Percentiles rank a stretch among this genome's conserved stretches.
Conservation (phyloP, 2,329 filamentous ascomycete species). For the Talaromyces marneffei region DNA sequence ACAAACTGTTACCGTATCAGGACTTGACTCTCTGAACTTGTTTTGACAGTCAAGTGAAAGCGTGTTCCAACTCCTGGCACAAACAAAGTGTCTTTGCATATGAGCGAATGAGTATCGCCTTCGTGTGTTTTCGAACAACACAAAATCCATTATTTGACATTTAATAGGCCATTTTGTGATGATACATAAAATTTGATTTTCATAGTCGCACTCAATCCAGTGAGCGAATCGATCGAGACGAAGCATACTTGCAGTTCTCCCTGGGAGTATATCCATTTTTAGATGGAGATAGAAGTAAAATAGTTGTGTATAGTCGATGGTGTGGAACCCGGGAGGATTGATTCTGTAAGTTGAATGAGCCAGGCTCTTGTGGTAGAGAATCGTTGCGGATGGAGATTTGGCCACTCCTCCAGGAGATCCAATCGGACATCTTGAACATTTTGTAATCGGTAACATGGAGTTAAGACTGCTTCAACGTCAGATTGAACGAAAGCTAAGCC, state of each 20-base stretch:
- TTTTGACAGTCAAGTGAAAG: neutral
- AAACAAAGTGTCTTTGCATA: neutral
- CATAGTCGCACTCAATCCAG: neutral
- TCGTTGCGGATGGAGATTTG: neutral
- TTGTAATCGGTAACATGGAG: neutral
- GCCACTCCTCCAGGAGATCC: neutral
- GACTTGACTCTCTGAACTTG: neutral
- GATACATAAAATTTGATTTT: neutral
- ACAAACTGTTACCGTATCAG: neutral
- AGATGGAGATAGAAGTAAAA: neutral
- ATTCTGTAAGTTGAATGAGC: neutral
- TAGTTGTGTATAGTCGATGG: neutral
- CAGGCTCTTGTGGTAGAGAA: neutral
- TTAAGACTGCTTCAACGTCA: neutral
- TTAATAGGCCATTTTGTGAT: neutral
- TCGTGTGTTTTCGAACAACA: neutral
- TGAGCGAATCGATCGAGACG: neutral
- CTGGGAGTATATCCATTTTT: neutral
- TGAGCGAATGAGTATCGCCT: neutral
- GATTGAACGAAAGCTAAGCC: neutral
- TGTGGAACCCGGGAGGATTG: neutral
- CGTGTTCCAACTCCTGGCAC: neutral
- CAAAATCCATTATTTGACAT: neutral
- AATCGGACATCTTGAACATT: neutral
- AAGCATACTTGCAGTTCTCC: neutral